Evolutionary conservation across 2,329 filamentous ascomycete genomes (phyloP).

Genomic region (Monilinia polystroma): DNA sequence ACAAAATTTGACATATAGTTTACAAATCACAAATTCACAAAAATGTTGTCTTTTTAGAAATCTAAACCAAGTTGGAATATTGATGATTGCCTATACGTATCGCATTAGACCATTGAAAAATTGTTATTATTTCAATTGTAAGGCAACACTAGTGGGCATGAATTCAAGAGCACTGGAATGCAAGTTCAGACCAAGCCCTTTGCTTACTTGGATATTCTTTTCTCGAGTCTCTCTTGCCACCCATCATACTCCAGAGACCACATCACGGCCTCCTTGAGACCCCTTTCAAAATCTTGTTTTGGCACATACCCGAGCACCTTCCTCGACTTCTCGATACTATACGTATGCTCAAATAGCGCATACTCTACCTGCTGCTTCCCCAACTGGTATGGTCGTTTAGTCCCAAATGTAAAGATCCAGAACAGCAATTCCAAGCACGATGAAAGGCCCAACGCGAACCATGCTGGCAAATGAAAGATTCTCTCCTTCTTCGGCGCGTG

Average conservation of each 20-base stretch:
- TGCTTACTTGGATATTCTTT: neutral
- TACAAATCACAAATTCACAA: neutral
- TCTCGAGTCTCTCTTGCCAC: constrained; percentile 6
- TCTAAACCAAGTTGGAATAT: neutral
- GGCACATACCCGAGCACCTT: constrained; percentile 4
- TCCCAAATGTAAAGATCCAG: constrained; percentile 16
- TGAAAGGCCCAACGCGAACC: constrained; percentile 10
- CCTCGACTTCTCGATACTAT: constrained; percentile 1
- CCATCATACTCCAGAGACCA: constrained; percentile 11
- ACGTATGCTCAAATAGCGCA: constrained; percentile 14
- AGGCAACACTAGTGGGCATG: neutral
- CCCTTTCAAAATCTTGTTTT: neutral
- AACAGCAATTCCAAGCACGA: constrained; percentile 1
- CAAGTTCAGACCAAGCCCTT: neutral
- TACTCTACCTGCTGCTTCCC: constrained; percentile 16
- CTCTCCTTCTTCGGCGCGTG: neutral
- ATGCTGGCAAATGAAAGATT: neutral
- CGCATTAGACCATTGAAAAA: neutral
- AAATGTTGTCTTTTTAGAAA: no score
- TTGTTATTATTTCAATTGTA: neutral
- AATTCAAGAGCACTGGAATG: neutral
- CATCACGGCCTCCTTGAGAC: neutral
- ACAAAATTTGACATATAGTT: neutral
- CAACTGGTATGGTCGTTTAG: constrained; percentile 2
- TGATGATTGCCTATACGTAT: neutral